phyloP scores from a whole-genome alignment of 2,329 filamentous ascomycete genomes.

The Neospermospora avenae region DNA sequence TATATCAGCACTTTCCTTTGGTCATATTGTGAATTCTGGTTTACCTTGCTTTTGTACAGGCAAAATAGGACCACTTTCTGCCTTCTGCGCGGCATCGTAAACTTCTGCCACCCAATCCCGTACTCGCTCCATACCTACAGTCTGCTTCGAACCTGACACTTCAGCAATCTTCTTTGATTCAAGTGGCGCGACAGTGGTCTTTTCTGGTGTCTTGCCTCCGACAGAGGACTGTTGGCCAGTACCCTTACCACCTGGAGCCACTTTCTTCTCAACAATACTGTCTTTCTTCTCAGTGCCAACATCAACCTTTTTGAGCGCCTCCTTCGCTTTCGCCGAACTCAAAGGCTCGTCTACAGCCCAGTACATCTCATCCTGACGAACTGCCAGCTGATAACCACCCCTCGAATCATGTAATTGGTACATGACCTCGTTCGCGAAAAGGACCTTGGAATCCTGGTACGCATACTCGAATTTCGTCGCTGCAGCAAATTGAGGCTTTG shows the following conservation, averaged over 20 bases:
- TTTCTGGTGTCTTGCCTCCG: background rate
- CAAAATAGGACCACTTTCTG: background rate
- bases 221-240: background rate
- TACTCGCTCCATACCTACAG: background rate
- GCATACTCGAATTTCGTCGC: background rate
- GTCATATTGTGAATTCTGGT: too few species aligned
- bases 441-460: background rate
- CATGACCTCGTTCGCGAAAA: background rate
- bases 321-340: background rate
- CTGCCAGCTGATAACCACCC: background rate
- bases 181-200: background rate
- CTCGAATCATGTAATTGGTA: background rate
- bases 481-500: background rate
- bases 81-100: slow-evolving; percentile 2
- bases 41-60: background rate
- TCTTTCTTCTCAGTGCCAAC: background rate
- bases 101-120: background rate
- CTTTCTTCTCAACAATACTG: background rate
- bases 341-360: background rate
- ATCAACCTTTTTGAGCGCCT: background rate
- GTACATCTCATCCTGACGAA: background rate
- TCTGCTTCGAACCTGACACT: background rate
- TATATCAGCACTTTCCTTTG: background rate
- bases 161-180: background rate
- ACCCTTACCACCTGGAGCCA: background rate